phyloP scores from a whole-genome alignment of 192 early-diverging fungal genomes.

The Gonapodya prolifera region DNA sequence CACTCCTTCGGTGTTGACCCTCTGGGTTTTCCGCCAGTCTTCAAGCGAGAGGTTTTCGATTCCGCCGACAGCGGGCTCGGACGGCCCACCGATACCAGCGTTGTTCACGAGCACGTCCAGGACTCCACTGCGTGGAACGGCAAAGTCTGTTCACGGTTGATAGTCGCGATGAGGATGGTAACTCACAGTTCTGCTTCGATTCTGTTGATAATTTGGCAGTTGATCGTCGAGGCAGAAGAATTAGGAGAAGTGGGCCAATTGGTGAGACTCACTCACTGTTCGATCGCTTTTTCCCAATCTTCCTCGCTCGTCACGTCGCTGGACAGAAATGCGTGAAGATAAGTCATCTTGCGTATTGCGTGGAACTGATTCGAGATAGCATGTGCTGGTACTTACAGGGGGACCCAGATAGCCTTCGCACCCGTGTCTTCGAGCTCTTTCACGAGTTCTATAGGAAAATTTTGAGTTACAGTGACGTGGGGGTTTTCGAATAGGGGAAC shows the following conservation, averaged over 20 bases:
- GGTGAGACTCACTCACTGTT: background rate
- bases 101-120: slow-evolving; percentile 3
- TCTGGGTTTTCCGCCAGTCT: background rate
- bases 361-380: no score
- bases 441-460: background rate
- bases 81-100: background rate
- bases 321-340: background rate
- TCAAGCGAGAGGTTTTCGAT: background rate
- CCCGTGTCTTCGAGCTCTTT: background rate
- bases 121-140: no score
- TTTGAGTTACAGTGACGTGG: background rate
- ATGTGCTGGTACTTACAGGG: background rate
- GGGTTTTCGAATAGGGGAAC: background rate
- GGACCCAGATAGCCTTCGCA: slow-evolving; percentile 1
- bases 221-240: background rate
- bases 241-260: background rate
- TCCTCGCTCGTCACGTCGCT: background rate
- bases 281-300: background rate
- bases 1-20: background rate
- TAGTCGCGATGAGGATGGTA: no score
- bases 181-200: background rate
- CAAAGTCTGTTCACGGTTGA: no score
- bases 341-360: no score
- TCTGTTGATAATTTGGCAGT: background rate
- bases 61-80: background rate